phyloP scores from a whole-genome alignment of 2,329 filamentous ascomycete species.

The Cercospora sp. region DNA sequence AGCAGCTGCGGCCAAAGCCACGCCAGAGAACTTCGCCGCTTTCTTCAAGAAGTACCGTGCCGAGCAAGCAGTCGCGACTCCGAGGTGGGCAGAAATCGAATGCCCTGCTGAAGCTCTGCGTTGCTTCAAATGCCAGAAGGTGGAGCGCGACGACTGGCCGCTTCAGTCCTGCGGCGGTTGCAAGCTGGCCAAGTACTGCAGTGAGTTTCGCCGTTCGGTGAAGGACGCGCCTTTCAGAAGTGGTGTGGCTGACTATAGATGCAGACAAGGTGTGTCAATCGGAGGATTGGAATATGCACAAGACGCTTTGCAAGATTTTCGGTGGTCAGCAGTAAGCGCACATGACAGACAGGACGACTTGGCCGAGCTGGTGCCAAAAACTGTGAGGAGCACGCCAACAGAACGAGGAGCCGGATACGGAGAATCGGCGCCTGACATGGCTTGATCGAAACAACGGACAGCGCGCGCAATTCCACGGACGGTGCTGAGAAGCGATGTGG shows the following conservation, averaged over 20 bases:
- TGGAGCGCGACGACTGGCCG: not conserved
- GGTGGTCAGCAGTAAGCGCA: not conserved
- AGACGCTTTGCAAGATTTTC: not conserved
- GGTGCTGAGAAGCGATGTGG: not conserved
- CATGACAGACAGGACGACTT: not conserved
- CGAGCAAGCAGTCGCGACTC: not conserved
- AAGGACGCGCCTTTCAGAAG: not conserved
- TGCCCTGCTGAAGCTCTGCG: not conserved
- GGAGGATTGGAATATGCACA: slow-evolving; percentile 5
- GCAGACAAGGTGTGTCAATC: slow-evolving; percentile 6
- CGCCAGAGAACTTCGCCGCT: slow-evolving; percentile 4
- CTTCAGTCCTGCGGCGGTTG: slow-evolving; percentile 7
- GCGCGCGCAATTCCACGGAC: not conserved
- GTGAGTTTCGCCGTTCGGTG: not conserved
- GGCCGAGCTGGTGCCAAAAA: not conserved
- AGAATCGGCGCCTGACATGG: not conserved
- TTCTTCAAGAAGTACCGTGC: slow-evolving; percentile 1
- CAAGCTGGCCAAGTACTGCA: slow-evolving; percentile 1
- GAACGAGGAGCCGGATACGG: not conserved
- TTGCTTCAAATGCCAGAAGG: not conserved
- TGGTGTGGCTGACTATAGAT: not conserved
- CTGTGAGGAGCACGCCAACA: not conserved
- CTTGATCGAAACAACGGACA: not conserved
- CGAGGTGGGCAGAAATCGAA: not conserved
- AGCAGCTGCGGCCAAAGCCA: not conserved